Base-by-base conservation (phyloP, 2,329 filamentous ascomycete species). In the Cordyceps tenuipes region DNA sequence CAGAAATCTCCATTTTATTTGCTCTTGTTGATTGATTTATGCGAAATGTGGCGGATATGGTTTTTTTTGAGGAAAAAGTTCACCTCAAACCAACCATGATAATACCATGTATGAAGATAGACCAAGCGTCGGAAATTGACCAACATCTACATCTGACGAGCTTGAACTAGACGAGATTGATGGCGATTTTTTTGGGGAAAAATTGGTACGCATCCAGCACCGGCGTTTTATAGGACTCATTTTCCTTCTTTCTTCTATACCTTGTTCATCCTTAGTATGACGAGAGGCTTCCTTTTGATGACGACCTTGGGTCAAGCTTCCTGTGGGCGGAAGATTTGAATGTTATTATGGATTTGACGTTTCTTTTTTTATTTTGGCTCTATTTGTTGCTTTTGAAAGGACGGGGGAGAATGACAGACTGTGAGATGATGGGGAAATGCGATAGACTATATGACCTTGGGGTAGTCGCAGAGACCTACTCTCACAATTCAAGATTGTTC, bases 171-270 rank as follows among this genome's bases (percentile, higher is more conserved):
- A 23, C 39, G 19, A 48, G 31, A 48, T 39, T n/a, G 54, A 57
- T 48, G 54, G 54, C 44, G 54, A 57, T 9, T 39, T 57, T 41
- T 29, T 29, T 23, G 23, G 23, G 23, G 54, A 44, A 31, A 48
- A 17, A 48, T 57, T 48, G 48, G 48, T n/a, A 51, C 36, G 57
- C 57, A 59, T 59, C n/a, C 48, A 59, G 48, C 57, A 59, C 21
- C 7, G 57, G 57, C 43, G 57, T 57, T 54, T 48, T 47, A 56
- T 47, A 48, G 23, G 34, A 15, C n/a, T 29, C 44, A n/a, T 43
- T 44, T 36, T 29, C 46, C 23, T 43, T 44, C 26, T 21, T 46
- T 17, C 36, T 58, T 43, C 8, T 59, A 39, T 43, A 39, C 34
- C 15, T 59, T 46, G 8, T 39, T 49, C 39, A 54, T 53, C 34